A percentile compares a stretch with the other conserved stretches of the same genome.
Evolutionary conservation across 2,329 filamentous ascomycete species (phyloP).

Genomic region (Cytospora schulzeri): DNA sequence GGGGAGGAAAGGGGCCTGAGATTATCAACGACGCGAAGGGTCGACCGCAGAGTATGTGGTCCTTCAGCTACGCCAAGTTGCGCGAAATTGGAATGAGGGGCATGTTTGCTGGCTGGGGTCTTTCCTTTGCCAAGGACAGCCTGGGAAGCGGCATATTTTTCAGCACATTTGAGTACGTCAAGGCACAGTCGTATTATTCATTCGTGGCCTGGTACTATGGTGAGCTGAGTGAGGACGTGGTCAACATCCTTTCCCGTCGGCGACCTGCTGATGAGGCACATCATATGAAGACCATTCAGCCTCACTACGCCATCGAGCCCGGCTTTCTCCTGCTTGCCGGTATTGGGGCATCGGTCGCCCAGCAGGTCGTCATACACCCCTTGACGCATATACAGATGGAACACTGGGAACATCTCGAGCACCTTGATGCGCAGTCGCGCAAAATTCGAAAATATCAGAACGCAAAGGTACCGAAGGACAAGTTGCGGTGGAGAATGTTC

Average conservation of each 20-base stretch:
- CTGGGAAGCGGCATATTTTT: constrained; percentile 74
- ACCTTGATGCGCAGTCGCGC: constrained; percentile 64
- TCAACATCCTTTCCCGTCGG: constrained; percentile 52
- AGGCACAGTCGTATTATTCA: constrained; percentile 71
- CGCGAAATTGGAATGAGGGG: constrained; percentile 72
- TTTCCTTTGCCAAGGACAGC: constrained; percentile 70
- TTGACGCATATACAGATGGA: constrained; percentile 70
- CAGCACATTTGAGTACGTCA: constrained; percentile 73
- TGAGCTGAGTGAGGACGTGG: constrained; percentile 53
- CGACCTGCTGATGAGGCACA: constrained; percentile 38
- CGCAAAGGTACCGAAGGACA: constrained; percentile 38
- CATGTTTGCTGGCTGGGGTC: constrained; percentile 72
- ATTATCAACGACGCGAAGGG: constrained; percentile 43
- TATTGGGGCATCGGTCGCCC: constrained; percentile 66
- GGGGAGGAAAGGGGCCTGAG: constrained; percentile 31
- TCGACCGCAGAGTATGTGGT: constrained; percentile 68
- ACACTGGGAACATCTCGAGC: constrained; percentile 73
- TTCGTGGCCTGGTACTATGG: constrained; percentile 74
- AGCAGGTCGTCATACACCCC: constrained; percentile 72
- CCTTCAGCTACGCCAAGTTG: constrained; percentile 67
- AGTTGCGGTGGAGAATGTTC: constrained; percentile 55
- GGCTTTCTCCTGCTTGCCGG: constrained; percentile 71
- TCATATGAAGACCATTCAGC: constrained; percentile 59
- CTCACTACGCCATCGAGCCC: constrained; percentile 76
- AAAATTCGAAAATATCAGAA: constrained; percentile 42